A percentile compares a stretch with the other conserved stretches of the same genome.
These are phyloP conservation scores for Apocynum venetum DNA, from an alignment of 257 asterid genomes.

Conservation along the genomic window DNA sequence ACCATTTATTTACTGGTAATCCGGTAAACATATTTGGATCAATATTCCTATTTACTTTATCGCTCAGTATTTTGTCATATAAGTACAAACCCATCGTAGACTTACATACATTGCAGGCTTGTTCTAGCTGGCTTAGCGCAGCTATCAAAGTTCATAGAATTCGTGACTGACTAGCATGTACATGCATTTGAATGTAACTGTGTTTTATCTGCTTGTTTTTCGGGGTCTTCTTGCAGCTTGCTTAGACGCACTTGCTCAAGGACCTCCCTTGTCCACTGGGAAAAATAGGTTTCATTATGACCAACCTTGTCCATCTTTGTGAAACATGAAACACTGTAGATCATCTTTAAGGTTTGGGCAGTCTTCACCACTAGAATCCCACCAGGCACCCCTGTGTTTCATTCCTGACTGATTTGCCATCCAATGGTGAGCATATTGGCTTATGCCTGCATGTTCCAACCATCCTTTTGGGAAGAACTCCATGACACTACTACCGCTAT, in stretches of 20 bases:
- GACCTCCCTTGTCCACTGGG: conserved; percentile 35
- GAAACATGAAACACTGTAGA: conserved; percentile 23
- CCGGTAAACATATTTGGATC: background rate
- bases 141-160: background rate
- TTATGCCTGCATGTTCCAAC: conserved; percentile 30
- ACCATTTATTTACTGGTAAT: background rate
- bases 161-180: background rate
- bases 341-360: conserved; percentile 29
- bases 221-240: conserved; percentile 19
- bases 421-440: conserved; percentile 40
- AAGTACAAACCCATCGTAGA: background rate
- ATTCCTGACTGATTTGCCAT: conserved; percentile 36
- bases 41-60: background rate
- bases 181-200: conserved; percentile 3
- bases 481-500: conserved; percentile 30
- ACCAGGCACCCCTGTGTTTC: conserved; percentile 38
- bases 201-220: conserved; percentile 5
- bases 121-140: background rate
- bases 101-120: background rate
- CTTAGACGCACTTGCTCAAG: conserved; percentile 21
- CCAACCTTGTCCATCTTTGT: conserved; percentile 33
- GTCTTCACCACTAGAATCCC: conserved; percentile 28
- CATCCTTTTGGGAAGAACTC: conserved; percentile 45
- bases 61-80: background rate
- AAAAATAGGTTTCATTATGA: conserved; percentile 32